phyloP scores from a whole-genome alignment of 192 early-diverging fungal genomes.

The Entophlyctis luteolus region DNA sequence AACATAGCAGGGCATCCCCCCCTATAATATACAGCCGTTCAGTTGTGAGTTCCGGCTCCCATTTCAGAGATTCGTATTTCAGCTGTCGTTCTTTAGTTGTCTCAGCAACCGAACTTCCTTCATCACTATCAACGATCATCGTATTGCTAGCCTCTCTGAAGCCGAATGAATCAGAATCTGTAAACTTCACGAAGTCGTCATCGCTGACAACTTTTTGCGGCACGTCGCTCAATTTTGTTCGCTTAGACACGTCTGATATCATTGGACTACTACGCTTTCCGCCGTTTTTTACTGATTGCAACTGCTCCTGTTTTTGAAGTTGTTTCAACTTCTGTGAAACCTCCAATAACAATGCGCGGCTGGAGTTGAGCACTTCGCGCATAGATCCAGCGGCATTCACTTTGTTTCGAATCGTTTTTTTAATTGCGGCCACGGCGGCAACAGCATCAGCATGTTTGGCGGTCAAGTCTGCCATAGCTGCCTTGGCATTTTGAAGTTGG shows the following conservation, averaged over 20 bases:
- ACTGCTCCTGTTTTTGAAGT: background rate
- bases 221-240: background rate
- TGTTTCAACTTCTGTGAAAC: background rate
- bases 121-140: background rate
- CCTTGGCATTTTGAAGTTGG: background rate
- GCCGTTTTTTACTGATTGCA: background rate
- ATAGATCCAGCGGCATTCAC: background rate
- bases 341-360: background rate
- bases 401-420: background rate
- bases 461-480: background rate
- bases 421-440: background rate
- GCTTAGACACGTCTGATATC: background rate
- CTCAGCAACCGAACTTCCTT: background rate
- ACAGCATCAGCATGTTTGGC: background rate
- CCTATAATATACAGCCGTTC: conserved; percentile 1
- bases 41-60: background rate
- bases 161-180: background rate
- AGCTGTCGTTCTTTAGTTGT: background rate
- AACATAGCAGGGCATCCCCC: too few relatives aligned
- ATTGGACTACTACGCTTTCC: background rate
- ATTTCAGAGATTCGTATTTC: background rate
- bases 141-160: background rate
- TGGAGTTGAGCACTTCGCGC: background rate
- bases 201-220: background rate
- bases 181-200: conserved; percentile 12